A percentile compares a stretch with the other conserved stretches of the same genome.
These are phyloP conservation scores for Hansenula lynferdii DNA, from an alignment of 1,139 yeast species.

Conservation along the genomic window DNA sequence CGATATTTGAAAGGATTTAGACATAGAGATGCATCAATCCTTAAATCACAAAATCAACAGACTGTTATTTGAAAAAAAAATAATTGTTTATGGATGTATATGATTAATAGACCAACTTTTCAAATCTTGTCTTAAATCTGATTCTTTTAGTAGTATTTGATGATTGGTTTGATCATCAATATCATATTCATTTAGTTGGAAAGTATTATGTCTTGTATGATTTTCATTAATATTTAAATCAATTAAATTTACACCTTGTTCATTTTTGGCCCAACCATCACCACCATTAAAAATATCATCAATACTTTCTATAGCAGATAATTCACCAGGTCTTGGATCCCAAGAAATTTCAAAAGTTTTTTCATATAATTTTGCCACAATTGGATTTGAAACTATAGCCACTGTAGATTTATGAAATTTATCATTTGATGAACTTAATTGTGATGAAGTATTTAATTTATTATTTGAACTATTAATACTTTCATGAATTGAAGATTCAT, in stretches of 20 bases:
- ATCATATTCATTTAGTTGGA: not conserved
- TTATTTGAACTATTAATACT: not conserved
- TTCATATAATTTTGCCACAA: conserved; percentile 49
- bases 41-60: not conserved
- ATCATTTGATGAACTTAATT: conserved; percentile 2
- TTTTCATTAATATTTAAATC: conserved; percentile 31
- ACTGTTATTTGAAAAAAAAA: too few relatives aligned
- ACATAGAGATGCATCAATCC: not conserved
- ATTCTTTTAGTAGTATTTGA: conserved; percentile 37
- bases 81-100: not conserved
- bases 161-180: not conserved
- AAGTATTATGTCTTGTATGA: too few relatives aligned
- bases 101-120: conserved; percentile 35
- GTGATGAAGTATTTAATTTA: conserved; percentile 2
- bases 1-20: not conserved
- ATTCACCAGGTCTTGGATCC: conserved; percentile 75
- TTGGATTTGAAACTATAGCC: conserved; percentile 40
- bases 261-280: conserved; percentile 58
- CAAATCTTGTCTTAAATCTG: conserved; percentile 37
- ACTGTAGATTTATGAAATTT: conserved; percentile 8
- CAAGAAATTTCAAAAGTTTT: conserved; percentile 69
- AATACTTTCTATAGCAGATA: conserved; percentile 66
- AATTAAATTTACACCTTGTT: conserved; percentile 34
- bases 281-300: conserved; percentile 75
- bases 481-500: conserved; percentile 6